These are phyloP conservation scores for Lindgomyces ingoldianus DNA, from an alignment of 495 filamentous ascomycete genomes.

Conservation along the genomic window DNA sequence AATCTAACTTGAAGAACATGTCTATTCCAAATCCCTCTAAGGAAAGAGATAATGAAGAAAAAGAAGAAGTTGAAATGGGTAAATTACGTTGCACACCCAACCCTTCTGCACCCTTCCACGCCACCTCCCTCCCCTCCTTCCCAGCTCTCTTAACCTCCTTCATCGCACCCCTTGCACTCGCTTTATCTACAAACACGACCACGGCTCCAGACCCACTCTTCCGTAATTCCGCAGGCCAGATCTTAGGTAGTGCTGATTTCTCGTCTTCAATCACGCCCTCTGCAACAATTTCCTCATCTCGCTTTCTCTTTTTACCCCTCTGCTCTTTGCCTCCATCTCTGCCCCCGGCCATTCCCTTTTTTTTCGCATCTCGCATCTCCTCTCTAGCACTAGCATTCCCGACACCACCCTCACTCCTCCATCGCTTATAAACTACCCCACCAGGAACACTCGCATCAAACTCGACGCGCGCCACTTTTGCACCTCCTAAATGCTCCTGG, in stretches of 20 bases:
- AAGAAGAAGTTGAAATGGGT: constrained; percentile 10
- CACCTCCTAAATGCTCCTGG: constrained; percentile 61
- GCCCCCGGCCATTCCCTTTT: too few species aligned
- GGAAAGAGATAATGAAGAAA: neutral
- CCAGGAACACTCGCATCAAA: constrained; percentile 57
- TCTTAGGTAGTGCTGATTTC: constrained; percentile 58
- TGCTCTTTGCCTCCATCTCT: too few species aligned
- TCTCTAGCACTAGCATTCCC: constrained; percentile 35
- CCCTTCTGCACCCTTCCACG: constrained; percentile 58
- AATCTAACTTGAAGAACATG: too few species aligned
- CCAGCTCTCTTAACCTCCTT: constrained; percentile 67
- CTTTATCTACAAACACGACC: constrained; percentile 77
- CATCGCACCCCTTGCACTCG: constrained; percentile 68
- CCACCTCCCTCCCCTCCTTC: constrained; percentile 56
- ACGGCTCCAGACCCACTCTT: constrained; percentile 74
- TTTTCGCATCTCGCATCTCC: neutral
- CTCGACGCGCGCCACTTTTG: constrained; percentile 70
- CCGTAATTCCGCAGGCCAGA: constrained; percentile 74
- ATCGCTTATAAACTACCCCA: constrained; percentile 2
- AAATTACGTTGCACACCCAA: constrained; percentile 28
- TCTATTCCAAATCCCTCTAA: too few species aligned
- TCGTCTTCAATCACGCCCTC: constrained; percentile 49
- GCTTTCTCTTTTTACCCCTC: constrained; percentile 47
- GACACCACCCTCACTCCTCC: constrained; percentile 58
- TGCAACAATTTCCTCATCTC: constrained; percentile 49